A percentile compares a stretch with the other conserved stretches of the same genome.
Evolutionary conservation across 345 rosid species (phyloP).

Genomic region (Rubroshorea leprosula): DNA sequence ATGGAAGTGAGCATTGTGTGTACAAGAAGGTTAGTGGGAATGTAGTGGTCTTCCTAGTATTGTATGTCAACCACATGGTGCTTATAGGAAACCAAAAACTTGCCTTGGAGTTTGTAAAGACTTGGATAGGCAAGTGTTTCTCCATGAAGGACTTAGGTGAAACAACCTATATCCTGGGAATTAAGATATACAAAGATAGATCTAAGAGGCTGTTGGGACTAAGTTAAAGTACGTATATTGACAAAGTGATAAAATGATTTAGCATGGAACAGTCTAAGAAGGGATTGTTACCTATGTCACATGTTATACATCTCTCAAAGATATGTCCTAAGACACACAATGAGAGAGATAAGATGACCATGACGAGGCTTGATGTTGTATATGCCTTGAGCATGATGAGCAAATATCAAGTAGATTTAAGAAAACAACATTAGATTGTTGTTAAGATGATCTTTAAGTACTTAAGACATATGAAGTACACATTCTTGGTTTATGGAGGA

Average conservation of each 20-base stretch:
- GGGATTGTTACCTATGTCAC: neutral
- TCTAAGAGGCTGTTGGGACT: neutral
- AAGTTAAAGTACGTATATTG: neutral
- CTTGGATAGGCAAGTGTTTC: slow-evolving; percentile 9
- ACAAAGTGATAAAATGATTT: neutral
- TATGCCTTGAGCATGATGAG: too few relatives aligned
- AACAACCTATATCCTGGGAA: neutral
- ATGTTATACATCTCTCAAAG: neutral
- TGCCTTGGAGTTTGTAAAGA: neutral
- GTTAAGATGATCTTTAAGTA: too few relatives aligned
- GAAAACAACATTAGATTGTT: too few relatives aligned
- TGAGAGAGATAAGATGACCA: too few relatives aligned
- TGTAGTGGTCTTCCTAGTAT: neutral
- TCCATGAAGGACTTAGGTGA: slow-evolving; percentile 3
- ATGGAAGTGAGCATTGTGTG: neutral
- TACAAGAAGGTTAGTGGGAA: slow-evolving; percentile 6
- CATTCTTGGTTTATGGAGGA: too few relatives aligned
- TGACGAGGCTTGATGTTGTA: too few relatives aligned
- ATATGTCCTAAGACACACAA: neutral
- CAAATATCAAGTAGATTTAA: too few relatives aligned
- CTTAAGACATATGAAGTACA: too few relatives aligned
- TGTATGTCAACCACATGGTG: neutral
- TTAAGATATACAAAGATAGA: slow-evolving; percentile 6
- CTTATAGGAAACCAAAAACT: neutral
- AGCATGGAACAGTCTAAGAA: neutral